Conservation (phyloP, 2,329 filamentous ascomycete species). For the Stromatinia cepivora region DNA sequence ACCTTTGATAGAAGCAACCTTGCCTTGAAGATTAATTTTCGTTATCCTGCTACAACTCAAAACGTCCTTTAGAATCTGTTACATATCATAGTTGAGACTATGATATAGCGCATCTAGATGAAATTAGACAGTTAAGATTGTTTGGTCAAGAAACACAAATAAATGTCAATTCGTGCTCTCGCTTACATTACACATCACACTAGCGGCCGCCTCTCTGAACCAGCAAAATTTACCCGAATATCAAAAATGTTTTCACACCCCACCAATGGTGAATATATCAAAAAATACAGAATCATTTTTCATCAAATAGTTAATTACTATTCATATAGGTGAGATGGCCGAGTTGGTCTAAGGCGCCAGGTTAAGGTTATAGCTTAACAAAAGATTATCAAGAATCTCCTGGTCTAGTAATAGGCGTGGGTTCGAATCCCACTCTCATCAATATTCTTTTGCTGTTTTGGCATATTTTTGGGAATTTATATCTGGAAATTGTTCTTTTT, state of each 20-base stretch:
- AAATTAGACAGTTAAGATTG: not conserved
- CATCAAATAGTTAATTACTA: not conserved
- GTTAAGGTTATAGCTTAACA: slow-evolving; percentile 4
- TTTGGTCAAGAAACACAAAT: not conserved
- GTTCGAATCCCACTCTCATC: slow-evolving; percentile 45
- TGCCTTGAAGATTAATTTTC: not conserved
- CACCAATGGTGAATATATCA: accelerated
- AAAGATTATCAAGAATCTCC: not conserved
- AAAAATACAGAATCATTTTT: accelerated
- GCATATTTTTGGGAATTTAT: not conserved
- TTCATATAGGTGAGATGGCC: slow-evolving; percentile 10
- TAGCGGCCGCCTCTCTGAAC: not conserved
- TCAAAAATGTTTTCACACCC: not conserved
- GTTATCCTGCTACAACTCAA: too few species aligned
- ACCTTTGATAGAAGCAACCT: not conserved
- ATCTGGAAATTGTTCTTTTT: not conserved
- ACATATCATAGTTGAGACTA: too few species aligned
- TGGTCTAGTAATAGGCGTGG: slow-evolving; percentile 37
- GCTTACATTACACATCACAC: not conserved
- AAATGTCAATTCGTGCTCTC: not conserved
- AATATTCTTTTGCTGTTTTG: not conserved
- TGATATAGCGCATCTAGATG: not conserved
- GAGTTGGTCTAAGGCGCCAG: slow-evolving; percentile 24
- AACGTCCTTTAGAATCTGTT: not conserved
- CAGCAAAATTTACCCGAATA: not conserved